Base-by-base conservation (phyloP, 257 asterid genomes). In the Nicotiana tomentosiformis region DNA sequence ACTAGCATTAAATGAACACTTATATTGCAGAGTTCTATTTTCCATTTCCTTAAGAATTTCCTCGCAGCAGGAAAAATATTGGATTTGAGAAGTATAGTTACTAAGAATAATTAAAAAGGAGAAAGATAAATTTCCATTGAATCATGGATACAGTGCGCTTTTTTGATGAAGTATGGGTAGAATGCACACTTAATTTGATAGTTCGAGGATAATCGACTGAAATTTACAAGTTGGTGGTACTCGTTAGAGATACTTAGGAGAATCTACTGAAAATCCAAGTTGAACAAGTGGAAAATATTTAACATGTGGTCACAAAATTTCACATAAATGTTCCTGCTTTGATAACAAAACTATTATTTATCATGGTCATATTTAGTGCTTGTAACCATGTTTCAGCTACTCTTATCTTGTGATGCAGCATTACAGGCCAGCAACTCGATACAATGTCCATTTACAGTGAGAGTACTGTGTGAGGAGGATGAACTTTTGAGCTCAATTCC, bases 371-470 rank as follows among this genome's bases (percentile, higher is more conserved):
- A 26, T 15, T 76, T 51, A 51, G n/a, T 51, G 64, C 46, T 51
- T 76, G 80, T 37, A 51, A 76, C 46, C 29, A 26, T 51, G 30
- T 23, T 76, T 76, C 29, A 26, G 26, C 80, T 51, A 26, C 5
- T 76, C 66, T 37, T 83, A 81, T 82, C 72, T 23, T 86, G 84
- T 81, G 57, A 51, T 93, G 91, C 87, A 96, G 98, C 99, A 88
- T 89, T 87, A 8, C 95, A 93, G 88, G 98, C 98, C 82, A 89
- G 88, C 62, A 88, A 69, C 77, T 89, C 86, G 78, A 87, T 92
- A 85, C 85, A 65, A 46, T 90, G 85, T 83, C 85, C 94, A 82
- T 96, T 89, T 84, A 85, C 92, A 0, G 83, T 91, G 78, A 95
- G 87, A 80, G 58, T 90, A 53, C 96, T 96, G 83, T 86, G 86